phyloP scores from a whole-genome alignment of 2,329 filamentous ascomycete genomes.

The Cercospora sp. region DNA sequence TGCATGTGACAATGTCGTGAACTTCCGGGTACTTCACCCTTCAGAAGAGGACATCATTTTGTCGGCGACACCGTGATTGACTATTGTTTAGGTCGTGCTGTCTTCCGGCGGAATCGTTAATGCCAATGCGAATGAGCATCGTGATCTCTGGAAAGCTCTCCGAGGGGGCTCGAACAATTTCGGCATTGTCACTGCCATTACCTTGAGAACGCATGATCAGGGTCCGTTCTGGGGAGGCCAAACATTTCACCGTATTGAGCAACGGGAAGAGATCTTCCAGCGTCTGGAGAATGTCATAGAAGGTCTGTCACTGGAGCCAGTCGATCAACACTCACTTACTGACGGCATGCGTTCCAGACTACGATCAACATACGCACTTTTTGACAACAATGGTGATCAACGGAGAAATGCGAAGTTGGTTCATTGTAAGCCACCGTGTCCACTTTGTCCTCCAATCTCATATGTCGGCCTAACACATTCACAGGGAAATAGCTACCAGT shows the following conservation, averaged over 20 bases:
- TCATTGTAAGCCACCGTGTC: background rate
- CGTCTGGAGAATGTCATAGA: background rate
- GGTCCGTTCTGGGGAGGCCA: conserved; percentile 27
- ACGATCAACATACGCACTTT: background rate
- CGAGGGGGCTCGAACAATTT: conserved; percentile 29
- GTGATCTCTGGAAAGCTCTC: conserved; percentile 26
- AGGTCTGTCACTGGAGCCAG: background rate
- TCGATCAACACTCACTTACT: background rate
- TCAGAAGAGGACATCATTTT: too few relatives aligned
- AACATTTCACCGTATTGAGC: conserved; percentile 13
- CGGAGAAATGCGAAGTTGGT: background rate
- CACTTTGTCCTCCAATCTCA: background rate
- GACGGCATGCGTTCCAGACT: background rate
- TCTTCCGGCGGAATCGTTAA: conserved; percentile 28
- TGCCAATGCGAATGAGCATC: conserved; percentile 29
- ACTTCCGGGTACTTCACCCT: conserved; percentile 18
- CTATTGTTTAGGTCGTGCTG: conserved; percentile 28
- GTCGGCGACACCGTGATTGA: background rate
- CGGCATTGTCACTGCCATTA: conserved; percentile 28
- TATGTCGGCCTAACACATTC: background rate
- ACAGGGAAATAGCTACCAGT: background rate
- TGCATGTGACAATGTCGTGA: conserved; percentile 28
- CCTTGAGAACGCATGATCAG: conserved; percentile 21
- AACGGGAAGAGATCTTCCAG: background rate
- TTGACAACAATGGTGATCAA: background rate